These are phyloP conservation scores for Rhodotorula sp. DNA, from an alignment of 1,284 basidiomycete genomes.

Conservation along the genomic window DNA sequence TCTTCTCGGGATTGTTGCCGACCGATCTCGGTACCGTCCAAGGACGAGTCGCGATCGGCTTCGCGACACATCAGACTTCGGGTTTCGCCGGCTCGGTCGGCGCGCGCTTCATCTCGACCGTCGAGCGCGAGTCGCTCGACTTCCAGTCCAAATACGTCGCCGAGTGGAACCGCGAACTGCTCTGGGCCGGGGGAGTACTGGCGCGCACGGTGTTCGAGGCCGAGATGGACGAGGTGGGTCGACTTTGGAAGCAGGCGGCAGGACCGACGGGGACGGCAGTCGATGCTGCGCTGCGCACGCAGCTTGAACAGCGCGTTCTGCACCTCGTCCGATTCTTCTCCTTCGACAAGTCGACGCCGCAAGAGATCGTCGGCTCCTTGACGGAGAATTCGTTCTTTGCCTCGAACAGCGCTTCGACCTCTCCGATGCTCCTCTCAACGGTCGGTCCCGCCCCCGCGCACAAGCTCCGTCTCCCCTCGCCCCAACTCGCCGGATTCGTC, in stretches of 20 bases:
- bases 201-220: constrained; percentile 81
- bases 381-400: constrained; percentile 81
- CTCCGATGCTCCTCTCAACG: constrained; percentile 75
- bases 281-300: constrained; percentile 52
- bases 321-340: constrained; percentile 84
- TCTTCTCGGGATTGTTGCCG: constrained; percentile 50
- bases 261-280: constrained; percentile 21
- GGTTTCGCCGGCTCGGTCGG: constrained; percentile 89
- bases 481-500: constrained; percentile 71
- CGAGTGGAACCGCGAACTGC: constrained; percentile 78
- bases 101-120: constrained; percentile 91
- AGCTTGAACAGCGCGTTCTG: constrained; percentile 65
- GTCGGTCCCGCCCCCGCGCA: constrained; percentile 68
- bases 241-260: constrained; percentile 53
- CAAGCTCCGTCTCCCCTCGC: constrained; percentile 75
- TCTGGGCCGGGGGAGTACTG: constrained; percentile 73
- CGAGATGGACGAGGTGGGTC: constrained; percentile 60
- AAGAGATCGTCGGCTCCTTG: constrained; percentile 71
- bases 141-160: constrained; percentile 49
- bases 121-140: constrained; percentile 75
- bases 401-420: constrained; percentile 53
- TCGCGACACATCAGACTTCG: constrained; percentile 78
- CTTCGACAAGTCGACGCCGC: constrained; percentile 82
- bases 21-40: constrained; percentile 35
- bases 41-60: constrained; percentile 51